phyloP scores from a whole-genome alignment of 2,329 filamentous ascomycete genomes.

The Colletotrichum nymphaeae region DNA sequence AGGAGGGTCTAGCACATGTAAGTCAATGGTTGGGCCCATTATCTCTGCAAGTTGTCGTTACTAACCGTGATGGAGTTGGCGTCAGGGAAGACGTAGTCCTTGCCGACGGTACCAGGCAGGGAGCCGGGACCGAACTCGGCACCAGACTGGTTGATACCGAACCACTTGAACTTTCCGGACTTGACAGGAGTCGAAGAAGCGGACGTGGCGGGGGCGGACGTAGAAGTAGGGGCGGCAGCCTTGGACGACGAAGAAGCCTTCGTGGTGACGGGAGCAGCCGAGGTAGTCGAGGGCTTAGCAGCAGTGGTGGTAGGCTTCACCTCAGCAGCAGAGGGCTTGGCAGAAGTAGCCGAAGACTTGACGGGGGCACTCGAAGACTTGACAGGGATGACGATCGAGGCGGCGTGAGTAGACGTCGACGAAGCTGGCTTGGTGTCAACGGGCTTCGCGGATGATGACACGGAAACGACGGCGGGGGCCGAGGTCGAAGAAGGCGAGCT shows the following conservation, averaged over 20 bases:
- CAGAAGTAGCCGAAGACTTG: not conserved
- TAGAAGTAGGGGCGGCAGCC: not conserved
- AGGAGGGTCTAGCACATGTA: constrained; percentile 53
- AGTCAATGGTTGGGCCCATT: constrained; percentile 4
- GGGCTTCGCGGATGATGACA: constrained; percentile 6
- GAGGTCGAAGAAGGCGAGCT: not conserved
- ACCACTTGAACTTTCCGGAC: constrained; percentile 49
- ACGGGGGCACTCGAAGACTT: not conserved
- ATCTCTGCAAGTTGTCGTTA: not conserved
- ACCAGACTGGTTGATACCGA: constrained; percentile 60
- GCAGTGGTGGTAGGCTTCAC: not conserved
- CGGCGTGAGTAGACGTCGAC: not conserved
- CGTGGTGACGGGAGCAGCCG: not conserved
- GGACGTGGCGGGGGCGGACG: not conserved
- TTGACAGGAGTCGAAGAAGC: constrained; percentile 2
- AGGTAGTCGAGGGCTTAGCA: not conserved
- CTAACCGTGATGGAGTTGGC: constrained; percentile 54
- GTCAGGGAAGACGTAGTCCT: constrained; percentile 72
- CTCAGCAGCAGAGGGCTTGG: not conserved
- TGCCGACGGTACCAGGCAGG: constrained; percentile 68
- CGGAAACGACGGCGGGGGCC: not conserved
- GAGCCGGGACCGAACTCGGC: constrained; percentile 72
- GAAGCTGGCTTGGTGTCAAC: constrained; percentile 20
- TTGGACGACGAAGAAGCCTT: not conserved
- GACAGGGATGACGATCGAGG: not conserved